phyloP scores from a whole-genome alignment of 179 eudicot species.

The Drosera spatulata region DNA sequence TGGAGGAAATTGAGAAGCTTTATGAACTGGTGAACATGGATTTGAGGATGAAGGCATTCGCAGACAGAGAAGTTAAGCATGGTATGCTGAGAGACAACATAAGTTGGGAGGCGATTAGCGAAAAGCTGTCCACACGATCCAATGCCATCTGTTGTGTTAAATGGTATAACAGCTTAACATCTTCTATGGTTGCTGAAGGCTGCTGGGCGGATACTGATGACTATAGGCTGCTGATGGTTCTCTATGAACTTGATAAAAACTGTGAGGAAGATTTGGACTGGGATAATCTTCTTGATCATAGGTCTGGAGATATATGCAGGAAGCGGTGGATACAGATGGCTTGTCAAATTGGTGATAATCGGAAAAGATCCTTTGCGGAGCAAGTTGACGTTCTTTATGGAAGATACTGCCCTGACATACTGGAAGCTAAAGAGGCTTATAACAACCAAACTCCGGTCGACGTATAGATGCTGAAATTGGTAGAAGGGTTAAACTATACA shows the following conservation, averaged over 20 bases:
- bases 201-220: no score
- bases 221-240: no score
- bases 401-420: slow-evolving; percentile 29
- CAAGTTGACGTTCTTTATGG: slow-evolving; percentile 41
- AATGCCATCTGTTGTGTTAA: slow-evolving; percentile 1
- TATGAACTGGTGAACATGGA: slow-evolving; percentile 20
- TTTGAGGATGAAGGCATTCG: slow-evolving; percentile 17
- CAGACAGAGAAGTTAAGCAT: neutral
- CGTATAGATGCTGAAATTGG: neutral
- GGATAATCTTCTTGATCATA: slow-evolving; percentile 54
- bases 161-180: slow-evolving; percentile 41
- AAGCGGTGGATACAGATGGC: no score
- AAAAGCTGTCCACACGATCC: slow-evolving; percentile 21
- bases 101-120: slow-evolving; percentile 43
- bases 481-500: neutral
- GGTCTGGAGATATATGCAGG: slow-evolving; percentile 5
- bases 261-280: slow-evolving; percentile 73
- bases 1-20: no score
- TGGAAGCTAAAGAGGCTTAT: slow-evolving; percentile 28
- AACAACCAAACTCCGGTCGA: slow-evolving; percentile 24
- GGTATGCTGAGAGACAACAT: slow-evolving; percentile 58
- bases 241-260: slow-evolving; percentile 2
- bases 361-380: slow-evolving; percentile 39
- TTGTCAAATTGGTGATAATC: slow-evolving; percentile 12
- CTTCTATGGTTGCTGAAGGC: slow-evolving; percentile 27